These are phyloP conservation scores for Sphagnum tenellum DNA, from an alignment of 225 moss, liverwort and hornwort species.

Conservation along the genomic window DNA sequence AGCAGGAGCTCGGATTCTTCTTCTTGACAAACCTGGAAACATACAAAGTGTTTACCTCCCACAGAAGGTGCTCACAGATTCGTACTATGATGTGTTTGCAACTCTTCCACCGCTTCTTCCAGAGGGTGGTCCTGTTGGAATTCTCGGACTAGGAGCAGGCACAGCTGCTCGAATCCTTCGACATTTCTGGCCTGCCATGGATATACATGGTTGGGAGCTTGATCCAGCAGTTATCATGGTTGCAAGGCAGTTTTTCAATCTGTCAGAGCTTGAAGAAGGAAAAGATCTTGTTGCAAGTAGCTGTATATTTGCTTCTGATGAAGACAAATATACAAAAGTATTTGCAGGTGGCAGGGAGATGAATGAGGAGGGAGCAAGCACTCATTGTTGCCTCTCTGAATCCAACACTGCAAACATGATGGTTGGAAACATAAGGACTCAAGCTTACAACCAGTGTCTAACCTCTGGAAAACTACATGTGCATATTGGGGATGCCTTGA, in stretches of 20 bases:
- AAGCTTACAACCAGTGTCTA: neutral
- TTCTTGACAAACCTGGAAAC: slow-evolving; percentile 75
- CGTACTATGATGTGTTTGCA: slow-evolving; percentile 78
- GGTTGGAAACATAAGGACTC: no score
- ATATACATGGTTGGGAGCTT: slow-evolving; percentile 84
- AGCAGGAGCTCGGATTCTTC: slow-evolving; percentile 64
- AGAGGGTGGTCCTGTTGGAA: slow-evolving; percentile 66
- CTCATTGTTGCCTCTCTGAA: no score
- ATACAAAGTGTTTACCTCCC: slow-evolving; percentile 85
- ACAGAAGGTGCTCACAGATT: slow-evolving; percentile 49
- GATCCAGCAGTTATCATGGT: slow-evolving; percentile 67
- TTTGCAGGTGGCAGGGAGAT: no score
- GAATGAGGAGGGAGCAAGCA: no score
- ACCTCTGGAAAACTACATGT: slow-evolving; percentile 40
- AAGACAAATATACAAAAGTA: no score
- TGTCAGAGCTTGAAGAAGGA: slow-evolving; percentile 64
- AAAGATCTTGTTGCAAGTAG: slow-evolving; percentile 7
- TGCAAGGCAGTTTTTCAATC: slow-evolving; percentile 58
- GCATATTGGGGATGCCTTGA: slow-evolving; percentile 70
- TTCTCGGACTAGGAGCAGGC: slow-evolving; percentile 86
- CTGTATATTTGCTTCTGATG: slow-evolving; percentile 14
- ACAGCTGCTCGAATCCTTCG: slow-evolving; percentile 66
- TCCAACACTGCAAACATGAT: no score
- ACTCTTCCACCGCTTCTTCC: slow-evolving; percentile 72
- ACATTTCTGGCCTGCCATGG: slow-evolving; percentile 61